Base-by-base conservation (phyloP, 768 basidiomycete species). In the Lentinus brumalis region DNA sequence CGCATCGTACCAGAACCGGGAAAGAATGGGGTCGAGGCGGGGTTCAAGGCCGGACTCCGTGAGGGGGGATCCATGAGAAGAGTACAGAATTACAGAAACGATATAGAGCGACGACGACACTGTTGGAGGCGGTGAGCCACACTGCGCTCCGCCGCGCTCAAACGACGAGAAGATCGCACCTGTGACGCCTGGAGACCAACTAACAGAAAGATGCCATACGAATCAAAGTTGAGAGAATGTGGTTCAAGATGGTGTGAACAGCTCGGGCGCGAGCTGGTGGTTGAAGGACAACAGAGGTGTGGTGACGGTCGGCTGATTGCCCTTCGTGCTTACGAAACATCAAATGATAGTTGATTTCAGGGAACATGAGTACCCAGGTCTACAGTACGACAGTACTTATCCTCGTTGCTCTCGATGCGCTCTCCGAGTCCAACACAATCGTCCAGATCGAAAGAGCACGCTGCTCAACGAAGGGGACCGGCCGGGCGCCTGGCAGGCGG, bases 11-110 rank as follows among this genome's bases (percentile, higher is more conserved):
- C 88, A 62, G 79, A 82, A 56, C 88, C 88, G 62, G 91, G 91
- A 73, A 91, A 91, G 82, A 93, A 93, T 53, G 91, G 91, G 72
- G 86, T 86, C 60, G 91, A 93, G 63, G 89, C 81, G 65, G 91
- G 90, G 75, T 92, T 92, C 68, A 92, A 78, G 61, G 88, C 81
- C 69, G 84, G 87, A 69, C 86, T 89, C 81, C 85, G 86, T 63
- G 88, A 86, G 87, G 91, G 89, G 71, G 75, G 77, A 71, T 70
- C 69, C 71, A 72, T 72, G 59, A 46, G 56, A 55, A 41, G 50
- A 0, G 30, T 50, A 47, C 50, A 53, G 62, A 39, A 56, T 59
- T 63, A 63, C 53, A 59, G 53, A 51, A 32, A 45, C 11, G 76
- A 73, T 72, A 75, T 62, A 64, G 63, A 61, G 35, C 35, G 35